These are phyloP conservation scores for Collybia sordida DNA, from an alignment of 768 basidiomycete species.

Conservation along the genomic window DNA sequence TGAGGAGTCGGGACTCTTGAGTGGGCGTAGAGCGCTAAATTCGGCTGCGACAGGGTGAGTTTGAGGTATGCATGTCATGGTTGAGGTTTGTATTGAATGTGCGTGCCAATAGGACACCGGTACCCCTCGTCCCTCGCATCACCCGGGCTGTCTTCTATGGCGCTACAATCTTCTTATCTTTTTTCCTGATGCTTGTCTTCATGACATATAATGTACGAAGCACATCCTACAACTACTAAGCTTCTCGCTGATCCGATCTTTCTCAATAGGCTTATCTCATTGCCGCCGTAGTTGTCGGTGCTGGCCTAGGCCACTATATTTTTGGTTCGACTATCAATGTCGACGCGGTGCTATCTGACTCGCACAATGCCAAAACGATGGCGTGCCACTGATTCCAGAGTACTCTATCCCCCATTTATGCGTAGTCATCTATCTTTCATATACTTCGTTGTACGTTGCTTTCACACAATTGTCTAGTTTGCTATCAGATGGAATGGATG, in stretches of 20 bases:
- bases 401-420: not conserved
- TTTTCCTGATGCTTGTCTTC: conserved; percentile 93
- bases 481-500: not conserved
- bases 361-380: conserved; percentile 58
- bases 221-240: not conserved
- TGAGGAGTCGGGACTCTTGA: conserved; percentile 59
- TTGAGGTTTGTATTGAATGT: not conserved
- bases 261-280: conserved; percentile 78
- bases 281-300: conserved; percentile 76
- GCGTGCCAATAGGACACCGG: conserved; percentile 37
- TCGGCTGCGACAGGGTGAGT: conserved; percentile 42
- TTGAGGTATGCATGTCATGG: not conserved
- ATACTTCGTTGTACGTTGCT: not conserved
- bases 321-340: conserved; percentile 68
- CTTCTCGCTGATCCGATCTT: conserved; percentile 2
- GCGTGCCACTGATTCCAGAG: conserved; percentile 64
- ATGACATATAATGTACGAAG: conserved; percentile 92
- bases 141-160: conserved; percentile 73
- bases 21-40: conserved; percentile 41
- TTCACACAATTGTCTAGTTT: too few relatives aligned
- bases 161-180: conserved; percentile 73
- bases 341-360: conserved; percentile 51
- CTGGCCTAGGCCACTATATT: conserved; percentile 79
- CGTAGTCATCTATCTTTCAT: not conserved
- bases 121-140: conserved; percentile 50